Evolutionary conservation across 2,329 filamentous ascomycete species (phyloP).

Genomic region (Phyllosticta citrichinensis): DNA sequence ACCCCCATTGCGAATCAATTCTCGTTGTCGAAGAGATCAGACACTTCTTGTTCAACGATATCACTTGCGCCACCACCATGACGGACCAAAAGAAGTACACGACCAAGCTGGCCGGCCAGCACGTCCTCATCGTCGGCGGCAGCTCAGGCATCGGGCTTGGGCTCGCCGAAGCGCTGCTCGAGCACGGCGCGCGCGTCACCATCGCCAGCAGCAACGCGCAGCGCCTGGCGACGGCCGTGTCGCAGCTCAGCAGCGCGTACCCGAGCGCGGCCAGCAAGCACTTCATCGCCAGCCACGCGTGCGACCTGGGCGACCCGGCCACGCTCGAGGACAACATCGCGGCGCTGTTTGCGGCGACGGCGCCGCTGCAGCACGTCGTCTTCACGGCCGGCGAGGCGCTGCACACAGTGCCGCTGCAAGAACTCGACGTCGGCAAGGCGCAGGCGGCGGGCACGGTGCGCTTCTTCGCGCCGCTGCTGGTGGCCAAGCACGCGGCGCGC

Average conservation of each 20-base stretch:
- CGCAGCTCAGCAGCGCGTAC: slow-evolving; percentile 34
- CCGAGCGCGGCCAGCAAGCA: slow-evolving; percentile 25
- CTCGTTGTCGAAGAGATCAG: background rate
- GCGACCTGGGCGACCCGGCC: slow-evolving; percentile 38
- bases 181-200: slow-evolving; percentile 45
- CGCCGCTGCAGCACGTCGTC: slow-evolving; percentile 44
- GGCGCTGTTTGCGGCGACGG: slow-evolving; percentile 29
- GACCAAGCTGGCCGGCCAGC: slow-evolving; percentile 37
- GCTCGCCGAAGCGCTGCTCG: slow-evolving; percentile 49
- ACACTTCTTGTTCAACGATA: background rate
- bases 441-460: slow-evolving; percentile 39
- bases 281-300: slow-evolving; percentile 35
- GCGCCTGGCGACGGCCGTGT: slow-evolving; percentile 40
- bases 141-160: slow-evolving; percentile 53
- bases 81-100: slow-evolving; percentile 35
- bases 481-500: slow-evolving; percentile 40
- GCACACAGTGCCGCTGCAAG: slow-evolving; percentile 29
- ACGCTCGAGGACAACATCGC: slow-evolving; percentile 40
- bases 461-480: slow-evolving; percentile 41
- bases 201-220: slow-evolving; percentile 49
- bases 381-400: slow-evolving; percentile 46
- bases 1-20: background rate
- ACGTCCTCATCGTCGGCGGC: slow-evolving; percentile 53
- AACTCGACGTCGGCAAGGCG: slow-evolving; percentile 33
- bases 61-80: slow-evolving; percentile 17